Conservation (phyloP, 306 rosid species). For the Oemleria cerasiformis region DNA sequence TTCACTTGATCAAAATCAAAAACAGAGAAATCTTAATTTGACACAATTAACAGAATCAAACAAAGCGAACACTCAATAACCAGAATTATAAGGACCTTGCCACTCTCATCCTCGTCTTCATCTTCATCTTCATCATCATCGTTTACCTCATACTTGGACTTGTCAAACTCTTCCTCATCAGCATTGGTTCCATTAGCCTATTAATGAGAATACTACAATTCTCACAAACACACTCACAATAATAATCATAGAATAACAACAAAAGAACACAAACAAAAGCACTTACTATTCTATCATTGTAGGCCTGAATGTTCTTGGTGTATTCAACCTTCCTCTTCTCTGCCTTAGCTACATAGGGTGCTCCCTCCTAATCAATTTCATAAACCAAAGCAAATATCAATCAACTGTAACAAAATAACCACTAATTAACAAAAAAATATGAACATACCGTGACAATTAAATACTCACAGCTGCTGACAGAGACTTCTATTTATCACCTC, state of each 20-base stretch:
- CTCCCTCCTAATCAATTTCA: constrained; percentile 52
- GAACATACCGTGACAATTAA: too few relatives aligned
- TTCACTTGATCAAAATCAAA: not conserved
- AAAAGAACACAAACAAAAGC: not conserved
- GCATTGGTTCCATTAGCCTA: constrained; percentile 59
- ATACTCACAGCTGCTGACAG: constrained; percentile 72
- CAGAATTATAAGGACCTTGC: constrained; percentile 23
- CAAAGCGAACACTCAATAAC: not conserved
- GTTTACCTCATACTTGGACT: constrained; percentile 79
- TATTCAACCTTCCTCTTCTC: constrained; percentile 66
- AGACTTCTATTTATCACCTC: constrained; percentile 73
- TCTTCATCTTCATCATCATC: constrained; percentile 84
- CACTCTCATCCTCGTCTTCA: constrained; percentile 62
- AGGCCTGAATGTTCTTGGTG: too few relatives aligned
- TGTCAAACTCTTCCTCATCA: too few relatives aligned
- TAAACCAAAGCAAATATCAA: not conserved
- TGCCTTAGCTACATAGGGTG: constrained; percentile 64
- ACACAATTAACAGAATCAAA: not conserved
- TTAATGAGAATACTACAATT: not conserved
- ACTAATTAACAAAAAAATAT: not conserved
- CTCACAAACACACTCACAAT: not conserved
- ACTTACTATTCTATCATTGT: constrained; percentile 53
- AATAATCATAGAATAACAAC: not conserved
- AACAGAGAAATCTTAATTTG: too few relatives aligned
- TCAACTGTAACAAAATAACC: not conserved